Evolutionary conservation across 148 eudicot species (phyloP), one percentile per base, ranked within the genome.

Genomic region (Pharnaceum exiguum): DNA sequence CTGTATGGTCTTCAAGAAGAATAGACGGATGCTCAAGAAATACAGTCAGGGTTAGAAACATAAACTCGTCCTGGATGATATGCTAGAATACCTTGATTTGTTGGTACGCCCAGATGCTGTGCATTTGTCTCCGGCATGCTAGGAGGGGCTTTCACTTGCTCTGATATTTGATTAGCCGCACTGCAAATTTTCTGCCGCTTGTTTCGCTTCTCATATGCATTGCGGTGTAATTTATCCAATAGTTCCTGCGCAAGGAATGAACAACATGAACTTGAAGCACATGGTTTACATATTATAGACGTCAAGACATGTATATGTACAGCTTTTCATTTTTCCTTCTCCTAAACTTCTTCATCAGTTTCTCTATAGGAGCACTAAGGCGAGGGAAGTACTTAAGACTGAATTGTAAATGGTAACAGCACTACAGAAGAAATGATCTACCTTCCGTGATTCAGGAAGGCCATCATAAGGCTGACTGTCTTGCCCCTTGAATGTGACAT

Each of bases 401-500:
- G n/a, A n/a, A n/a, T n/a, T n/a, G n/a, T n/a, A n/a, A n/a, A 50
- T 11, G 2, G 15, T 2, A 1, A 10, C 21, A n/a, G 16, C 4
- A 35, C 16, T 5, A 50, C 13, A 49, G 12, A 61, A 2, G 10
- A 7, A 5, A 38, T 7, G 13, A 40, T 72, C 32, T 53, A 87
- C 95, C 90, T 27, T 75, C 49, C 68, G 85, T 23, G 46, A 50
- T 17, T 7, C 5, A 57, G 30, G 24, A 49, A 79, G 80, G 30
- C 31, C 35, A 33, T 75, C 70, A 39, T 73, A 51, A 28, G 67
- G 7, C 49, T 30, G 65, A 63, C 32, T 69, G 63, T 16, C 57
- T 40, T 66, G 76, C 15, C 78, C 84, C 58, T 76, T 81, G 51
- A 72, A 68, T 4, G 60, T 71, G 5, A 50, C 82, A 27, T 53